Evolutionary conservation across 2,329 filamentous ascomycete genomes (phyloP).

Genomic region (Cephalotrichum gorgonifer): DNA sequence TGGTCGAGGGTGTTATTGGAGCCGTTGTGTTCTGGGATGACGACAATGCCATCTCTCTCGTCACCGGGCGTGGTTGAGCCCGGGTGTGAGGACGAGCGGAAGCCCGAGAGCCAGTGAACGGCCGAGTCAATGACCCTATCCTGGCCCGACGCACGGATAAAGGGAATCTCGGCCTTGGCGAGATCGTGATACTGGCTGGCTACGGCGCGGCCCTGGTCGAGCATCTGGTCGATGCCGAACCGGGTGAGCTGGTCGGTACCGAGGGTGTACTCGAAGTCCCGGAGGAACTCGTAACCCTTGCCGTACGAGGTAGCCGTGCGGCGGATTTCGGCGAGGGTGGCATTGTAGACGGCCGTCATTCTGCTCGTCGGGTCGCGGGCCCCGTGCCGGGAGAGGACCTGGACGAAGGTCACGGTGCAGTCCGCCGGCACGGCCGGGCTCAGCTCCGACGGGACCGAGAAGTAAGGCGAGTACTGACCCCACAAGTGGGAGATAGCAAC

Average conservation of each 20-base stretch:
- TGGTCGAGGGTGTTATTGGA: conserved; percentile 79
- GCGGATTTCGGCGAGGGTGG: conserved; percentile 58
- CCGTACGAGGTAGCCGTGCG: conserved; percentile 43
- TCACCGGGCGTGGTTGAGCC: conserved; percentile 20
- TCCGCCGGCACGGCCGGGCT: conserved; percentile 46
- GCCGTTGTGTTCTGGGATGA: conserved; percentile 55
- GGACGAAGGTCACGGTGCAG: conserved; percentile 72
- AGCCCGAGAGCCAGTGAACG: conserved; percentile 64
- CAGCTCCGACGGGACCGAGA: conserved; percentile 59
- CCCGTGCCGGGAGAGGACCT: conserved; percentile 75
- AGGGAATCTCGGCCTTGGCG: conserved; percentile 36
- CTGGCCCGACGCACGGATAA: conserved; percentile 61
- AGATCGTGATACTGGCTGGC: conserved; percentile 57
- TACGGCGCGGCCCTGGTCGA: conserved; percentile 67
- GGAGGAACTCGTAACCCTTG: conserved; percentile 57
- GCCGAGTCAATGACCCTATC: conserved; percentile 66
- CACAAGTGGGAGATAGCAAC: conserved; percentile 48
- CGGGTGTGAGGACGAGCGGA: conserved; percentile 37
- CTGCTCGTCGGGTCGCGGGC: conserved; percentile 66
- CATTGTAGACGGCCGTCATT: conserved; percentile 55
- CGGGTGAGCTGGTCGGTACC: conserved; percentile 58
- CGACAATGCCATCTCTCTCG: conserved; percentile 46
- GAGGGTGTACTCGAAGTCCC: conserved; percentile 60
- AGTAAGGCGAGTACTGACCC: conserved; percentile 86
- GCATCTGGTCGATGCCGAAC: conserved; percentile 58